Evolutionary conservation across 208 protist genomes (phyloP).

Genomic region (Vickermania ingenoplastis): DNA sequence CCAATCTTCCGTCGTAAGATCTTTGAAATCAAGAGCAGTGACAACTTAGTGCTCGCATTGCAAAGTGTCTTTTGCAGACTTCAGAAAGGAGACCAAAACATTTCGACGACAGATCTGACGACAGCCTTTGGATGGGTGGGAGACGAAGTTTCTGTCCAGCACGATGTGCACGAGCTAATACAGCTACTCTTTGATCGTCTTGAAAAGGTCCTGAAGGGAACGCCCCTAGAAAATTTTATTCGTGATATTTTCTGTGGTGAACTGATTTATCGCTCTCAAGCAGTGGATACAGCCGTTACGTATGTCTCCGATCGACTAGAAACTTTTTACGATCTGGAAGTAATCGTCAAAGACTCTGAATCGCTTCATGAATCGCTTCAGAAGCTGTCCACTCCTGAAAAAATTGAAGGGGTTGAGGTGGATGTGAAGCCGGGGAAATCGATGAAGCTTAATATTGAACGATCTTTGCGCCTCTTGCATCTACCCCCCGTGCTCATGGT

Average conservation of each 20-base stretch:
- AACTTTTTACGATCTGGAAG: constrained; percentile 81
- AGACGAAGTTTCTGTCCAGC: constrained; percentile 60
- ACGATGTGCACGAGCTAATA: constrained; percentile 86
- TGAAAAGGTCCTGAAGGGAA: constrained; percentile 68
- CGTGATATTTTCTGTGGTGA: constrained; percentile 66
- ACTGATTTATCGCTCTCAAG: constrained; percentile 60
- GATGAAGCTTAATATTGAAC: constrained; percentile 59
- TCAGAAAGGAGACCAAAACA: constrained; percentile 25
- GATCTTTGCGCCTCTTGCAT: constrained; percentile 49
- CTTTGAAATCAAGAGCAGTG: constrained; percentile 22
- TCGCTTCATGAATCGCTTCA: constrained; percentile 73
- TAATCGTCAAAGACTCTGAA: constrained; percentile 72
- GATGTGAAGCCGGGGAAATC: constrained; percentile 39
- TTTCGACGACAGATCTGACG: constrained; percentile 76
- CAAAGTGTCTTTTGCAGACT: constrained; percentile 66
- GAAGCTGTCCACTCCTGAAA: constrained; percentile 48
- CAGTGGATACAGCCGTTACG: constrained; percentile 40
- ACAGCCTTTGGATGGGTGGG: constrained; percentile 80
- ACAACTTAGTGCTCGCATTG: constrained; percentile 39
- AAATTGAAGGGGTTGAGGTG: constrained; percentile 77
- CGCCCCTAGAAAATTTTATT: constrained; percentile 54
- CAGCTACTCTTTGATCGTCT: constrained; percentile 82
- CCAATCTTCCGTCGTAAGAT: constrained; percentile 52
- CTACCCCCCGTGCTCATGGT: constrained; percentile 85
- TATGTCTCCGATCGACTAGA: constrained; percentile 66